These are phyloP conservation scores for Lasiosphaeria ovina DNA, from an alignment of 495 filamentous ascomycete species.

Conservation along the genomic window DNA sequence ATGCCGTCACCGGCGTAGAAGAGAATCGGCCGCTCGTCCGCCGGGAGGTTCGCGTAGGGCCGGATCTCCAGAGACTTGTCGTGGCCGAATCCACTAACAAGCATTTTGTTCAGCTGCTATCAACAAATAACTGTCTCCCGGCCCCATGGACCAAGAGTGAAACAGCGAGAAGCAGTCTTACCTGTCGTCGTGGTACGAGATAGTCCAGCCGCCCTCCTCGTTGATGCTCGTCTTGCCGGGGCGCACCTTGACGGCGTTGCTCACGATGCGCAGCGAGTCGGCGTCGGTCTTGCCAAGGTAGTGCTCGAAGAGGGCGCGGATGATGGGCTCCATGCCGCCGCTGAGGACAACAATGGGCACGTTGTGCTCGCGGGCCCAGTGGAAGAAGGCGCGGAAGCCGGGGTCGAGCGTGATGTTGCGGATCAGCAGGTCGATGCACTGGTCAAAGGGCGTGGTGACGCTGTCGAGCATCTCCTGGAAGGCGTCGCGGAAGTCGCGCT, in stretches of 20 bases:
- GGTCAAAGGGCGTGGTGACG: conserved; percentile 69
- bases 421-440: conserved; percentile 72
- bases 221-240: conserved; percentile 65
- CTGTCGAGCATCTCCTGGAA: conserved; percentile 88
- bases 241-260: conserved; percentile 69
- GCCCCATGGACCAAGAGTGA: conserved; percentile 76
- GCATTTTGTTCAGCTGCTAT: not conserved
- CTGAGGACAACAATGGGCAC: conserved; percentile 90
- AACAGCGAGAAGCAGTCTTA: conserved; percentile 27
- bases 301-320: conserved; percentile 73
- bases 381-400: conserved; percentile 79
- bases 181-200: conserved; percentile 86
- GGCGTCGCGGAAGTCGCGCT: conserved; percentile 71
- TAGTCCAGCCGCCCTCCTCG: conserved; percentile 77
- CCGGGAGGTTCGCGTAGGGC: conserved; percentile 72
- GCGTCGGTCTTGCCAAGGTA: conserved; percentile 71
- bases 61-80: conserved; percentile 89
- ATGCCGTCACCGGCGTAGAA: conserved; percentile 92
- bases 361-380: conserved; percentile 75
- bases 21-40: conserved; percentile 63
- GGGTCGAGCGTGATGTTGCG: conserved; percentile 87
- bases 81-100: conserved; percentile 80
- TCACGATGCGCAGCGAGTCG: conserved; percentile 76
- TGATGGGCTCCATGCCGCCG: conserved; percentile 89
- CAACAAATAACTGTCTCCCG: conserved; percentile 48